Base-by-base conservation (phyloP, 75 land plant species). In the Gnetum montanum region DNA sequence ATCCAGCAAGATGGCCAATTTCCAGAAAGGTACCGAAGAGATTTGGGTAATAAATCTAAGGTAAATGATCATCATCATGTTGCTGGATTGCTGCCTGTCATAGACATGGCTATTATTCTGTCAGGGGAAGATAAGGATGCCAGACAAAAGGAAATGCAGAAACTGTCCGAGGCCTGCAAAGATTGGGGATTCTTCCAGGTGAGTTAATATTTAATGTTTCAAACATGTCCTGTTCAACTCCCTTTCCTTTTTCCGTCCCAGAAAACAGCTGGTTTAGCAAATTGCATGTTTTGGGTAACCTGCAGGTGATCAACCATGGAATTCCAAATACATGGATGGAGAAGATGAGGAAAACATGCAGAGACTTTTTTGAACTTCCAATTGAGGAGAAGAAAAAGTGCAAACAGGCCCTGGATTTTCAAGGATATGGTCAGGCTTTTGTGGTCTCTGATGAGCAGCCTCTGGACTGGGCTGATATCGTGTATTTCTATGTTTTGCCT, bases 371-470 rank as follows among this genome's bases (percentile, higher is more conserved):
- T 11, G 6, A 47, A 31, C 62, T 60, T 29, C 62, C 62, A 28
- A 19, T 47, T 22, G 62, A 60, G 24, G 53, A 60, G 23, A 60
- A 60, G 11, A 15, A 46, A 25, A 47, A 60, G 33, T 26, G 34
- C 33, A n/a, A n/a, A n/a, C n/a, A n/a, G n/a, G 61, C n/a, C n/a
- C n/a, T n/a, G n/a, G 43, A 24, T 26, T 3, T 72, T 31, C 63
- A 86, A 51, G 92, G 92, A 10, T 87, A 73, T 54, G 88, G 88
- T 3, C 84, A 81, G 36, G 61, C 71, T 6, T 66, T 80, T 37
- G 78, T 84, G 12, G 61, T 62, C 25, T 62, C 71, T 0, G 74
- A 84, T 24, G 81, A 77, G 1, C 81, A 84, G 22, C 75, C 76
- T 49, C 72, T 84, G 18, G 78, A 84, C 11, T 84, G 88, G 88